Evolutionary conservation across 495 filamentous ascomycete species (phyloP).

Genomic region (Aspergillus homomorphus): DNA sequence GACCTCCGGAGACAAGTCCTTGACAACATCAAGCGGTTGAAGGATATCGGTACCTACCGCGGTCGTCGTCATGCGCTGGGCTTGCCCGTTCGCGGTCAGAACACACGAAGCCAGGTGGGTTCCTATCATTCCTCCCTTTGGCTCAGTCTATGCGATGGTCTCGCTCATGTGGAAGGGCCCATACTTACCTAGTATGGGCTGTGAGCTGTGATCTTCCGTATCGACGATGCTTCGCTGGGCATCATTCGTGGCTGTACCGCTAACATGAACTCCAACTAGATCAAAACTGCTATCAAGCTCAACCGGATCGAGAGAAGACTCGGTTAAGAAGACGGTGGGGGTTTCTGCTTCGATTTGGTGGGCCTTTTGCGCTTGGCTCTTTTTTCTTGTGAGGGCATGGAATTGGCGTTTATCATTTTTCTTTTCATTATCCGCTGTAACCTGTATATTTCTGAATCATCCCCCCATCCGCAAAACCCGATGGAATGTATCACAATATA

Average conservation of each 20-base stretch:
- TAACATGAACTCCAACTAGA: constrained; percentile 43
- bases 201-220: too few species aligned
- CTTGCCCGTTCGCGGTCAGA: constrained; percentile 83
- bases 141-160: constrained; percentile 2
- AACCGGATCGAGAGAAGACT: constrained; percentile 71
- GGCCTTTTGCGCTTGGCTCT: constrained; percentile 23
- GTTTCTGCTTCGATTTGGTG: constrained; percentile 17
- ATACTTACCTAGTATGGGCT: too few species aligned
- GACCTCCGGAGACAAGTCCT: constrained; percentile 71
- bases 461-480: neutral
- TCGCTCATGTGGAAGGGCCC: constrained; percentile 8
- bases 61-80: constrained; percentile 88
- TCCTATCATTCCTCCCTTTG: constrained; percentile 10
- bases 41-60: constrained; percentile 88
- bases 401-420: constrained; percentile 39
- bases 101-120: constrained; percentile 74
- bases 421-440: constrained; percentile 25
- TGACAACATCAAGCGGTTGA: constrained; percentile 82
- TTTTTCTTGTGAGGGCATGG: constrained; percentile 34
- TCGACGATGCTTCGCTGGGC: neutral
- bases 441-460: constrained; percentile 6
- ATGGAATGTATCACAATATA: neutral
- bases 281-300: constrained; percentile 69
- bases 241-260: neutral
- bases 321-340: constrained; percentile 4